Percentiles rank a stretch among this genome's conserved stretches.
Evolutionary conservation across 2,329 filamentous ascomycete species (phyloP).

Genomic region (Mycosphaerella arachidis): DNA sequence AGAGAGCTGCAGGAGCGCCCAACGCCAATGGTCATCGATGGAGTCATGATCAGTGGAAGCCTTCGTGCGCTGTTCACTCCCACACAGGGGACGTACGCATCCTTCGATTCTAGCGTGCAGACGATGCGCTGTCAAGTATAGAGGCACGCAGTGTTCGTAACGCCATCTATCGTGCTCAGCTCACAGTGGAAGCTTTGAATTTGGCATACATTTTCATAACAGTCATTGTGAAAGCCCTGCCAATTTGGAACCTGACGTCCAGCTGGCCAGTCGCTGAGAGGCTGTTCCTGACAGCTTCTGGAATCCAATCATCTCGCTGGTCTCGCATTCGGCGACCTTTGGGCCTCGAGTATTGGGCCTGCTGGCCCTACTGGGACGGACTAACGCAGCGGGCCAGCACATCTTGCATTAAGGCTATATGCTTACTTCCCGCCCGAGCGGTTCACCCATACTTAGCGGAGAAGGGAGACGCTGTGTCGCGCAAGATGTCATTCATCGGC

Average conservation of each 20-base stretch:
- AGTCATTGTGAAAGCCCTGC: background rate
- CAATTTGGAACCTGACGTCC: slow-evolving; percentile 16
- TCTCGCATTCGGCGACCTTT: background rate
- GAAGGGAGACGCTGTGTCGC: slow-evolving; percentile 10
- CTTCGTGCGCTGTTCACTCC: slow-evolving; percentile 3
- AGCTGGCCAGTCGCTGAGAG: slow-evolving; percentile 16
- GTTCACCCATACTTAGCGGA: slow-evolving; percentile 8
- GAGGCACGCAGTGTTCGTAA: background rate
- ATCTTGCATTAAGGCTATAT: slow-evolving; percentile 19
- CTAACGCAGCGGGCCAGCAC: slow-evolving; percentile 23
- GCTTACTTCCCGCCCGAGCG: slow-evolving; percentile 7
- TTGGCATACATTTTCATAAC: background rate
- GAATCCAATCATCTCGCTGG: slow-evolving; percentile 20
- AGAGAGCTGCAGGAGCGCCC: slow-evolving; percentile 2
- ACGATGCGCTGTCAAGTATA: slow-evolving; percentile 10
- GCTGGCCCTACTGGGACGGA: background rate
- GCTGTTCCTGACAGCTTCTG: slow-evolving; percentile 20
- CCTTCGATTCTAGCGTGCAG: slow-evolving; percentile 8
- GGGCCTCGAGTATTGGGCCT: slow-evolving; percentile 19
- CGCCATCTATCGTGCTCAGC: background rate
- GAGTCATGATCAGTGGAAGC: background rate
- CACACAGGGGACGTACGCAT: background rate
- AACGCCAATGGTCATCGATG: slow-evolving; percentile 1
- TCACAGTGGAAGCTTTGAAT: background rate
- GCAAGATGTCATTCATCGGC: slow-evolving; percentile 5